Evolutionary conservation across 352 stramenopile genomes (phyloP).

Genomic region (Phytophthora macrochlamydospora): DNA sequence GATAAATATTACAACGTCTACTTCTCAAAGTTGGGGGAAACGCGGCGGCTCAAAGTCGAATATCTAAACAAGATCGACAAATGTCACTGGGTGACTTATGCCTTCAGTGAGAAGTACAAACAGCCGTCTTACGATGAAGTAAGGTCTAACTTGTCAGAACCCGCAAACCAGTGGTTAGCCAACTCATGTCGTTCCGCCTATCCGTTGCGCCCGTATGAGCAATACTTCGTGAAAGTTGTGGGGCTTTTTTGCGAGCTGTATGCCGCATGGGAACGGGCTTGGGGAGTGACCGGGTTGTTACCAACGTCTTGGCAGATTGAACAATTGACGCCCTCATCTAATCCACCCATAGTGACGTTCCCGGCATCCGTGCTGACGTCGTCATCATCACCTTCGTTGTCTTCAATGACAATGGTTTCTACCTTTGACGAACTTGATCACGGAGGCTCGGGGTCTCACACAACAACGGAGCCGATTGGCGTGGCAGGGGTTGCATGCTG

Average conservation of each 20-base stretch:
- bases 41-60: not conserved
- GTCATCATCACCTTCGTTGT: too few species aligned
- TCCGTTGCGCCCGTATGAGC: not conserved
- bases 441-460: too few species aligned
- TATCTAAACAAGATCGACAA: slow-evolving; percentile 9
- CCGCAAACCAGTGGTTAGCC: slow-evolving; percentile 2
- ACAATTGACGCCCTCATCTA: too few species aligned
- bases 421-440: too few species aligned
- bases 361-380: too few species aligned
- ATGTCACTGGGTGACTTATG: slow-evolving; percentile 3
- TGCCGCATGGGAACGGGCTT: too few species aligned
- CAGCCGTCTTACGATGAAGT: slow-evolving; percentile 15
- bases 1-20: slow-evolving; percentile 10
- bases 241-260: slow-evolving; percentile 4
- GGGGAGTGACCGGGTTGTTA: too few species aligned
- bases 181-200: not conserved
- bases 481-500: too few species aligned
- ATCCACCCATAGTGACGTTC: too few species aligned
- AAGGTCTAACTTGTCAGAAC: slow-evolving; percentile 5
- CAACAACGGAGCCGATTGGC: too few species aligned
- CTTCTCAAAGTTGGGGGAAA: slow-evolving; percentile 3
- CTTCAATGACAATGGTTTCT: too few species aligned
- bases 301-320: too few species aligned
- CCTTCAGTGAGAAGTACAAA: slow-evolving; percentile 4
- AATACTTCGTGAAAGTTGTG: slow-evolving; percentile 10